Evolutionary conservation across 345 rosid genomes (phyloP).

Genomic region (Brassica rapa): DNA sequence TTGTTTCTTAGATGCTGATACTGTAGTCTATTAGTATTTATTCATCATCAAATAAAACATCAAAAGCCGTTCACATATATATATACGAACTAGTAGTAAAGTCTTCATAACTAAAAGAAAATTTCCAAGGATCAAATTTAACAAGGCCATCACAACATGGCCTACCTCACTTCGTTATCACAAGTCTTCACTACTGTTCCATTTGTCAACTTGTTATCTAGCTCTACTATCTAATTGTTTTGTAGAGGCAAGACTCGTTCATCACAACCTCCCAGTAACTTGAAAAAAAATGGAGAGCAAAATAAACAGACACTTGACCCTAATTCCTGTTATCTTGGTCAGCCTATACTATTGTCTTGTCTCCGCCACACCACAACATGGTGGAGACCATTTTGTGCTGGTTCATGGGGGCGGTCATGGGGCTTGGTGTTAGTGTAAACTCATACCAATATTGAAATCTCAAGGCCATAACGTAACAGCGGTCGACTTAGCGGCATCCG

Average conservation of each 20-base stretch:
- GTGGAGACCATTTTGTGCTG: not conserved
- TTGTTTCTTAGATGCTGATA: no score
- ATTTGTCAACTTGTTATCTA: slow-evolving; percentile 21
- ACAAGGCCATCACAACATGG: not conserved
- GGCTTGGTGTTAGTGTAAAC: slow-evolving; percentile 33
- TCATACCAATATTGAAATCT: slow-evolving; percentile 27
- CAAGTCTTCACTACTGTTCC: not conserved
- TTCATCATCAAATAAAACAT: not conserved
- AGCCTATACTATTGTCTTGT: not conserved
- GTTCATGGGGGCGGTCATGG: slow-evolving; percentile 26
- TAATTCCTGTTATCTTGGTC: slow-evolving; percentile 12
- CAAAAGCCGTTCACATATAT: not conserved
- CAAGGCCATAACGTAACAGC: slow-evolving; percentile 24
- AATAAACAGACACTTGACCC: slow-evolving; percentile 9
- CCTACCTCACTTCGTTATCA: not conserved
- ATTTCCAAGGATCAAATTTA: not conserved
- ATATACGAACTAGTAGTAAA: no score
- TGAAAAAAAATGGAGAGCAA: slow-evolving; percentile 19
- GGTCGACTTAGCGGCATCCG: slow-evolving; percentile 16
- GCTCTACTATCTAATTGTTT: not conserved
- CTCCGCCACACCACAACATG: not conserved
- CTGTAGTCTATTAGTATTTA: no score
- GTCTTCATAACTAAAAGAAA: not conserved
- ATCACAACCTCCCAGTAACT: slow-evolving; percentile 8
- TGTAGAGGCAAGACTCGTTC: slow-evolving; percentile 7